Evolutionary conservation across 2,329 filamentous ascomycete genomes (phyloP).

Genomic region (Bipolaris cookei): DNA sequence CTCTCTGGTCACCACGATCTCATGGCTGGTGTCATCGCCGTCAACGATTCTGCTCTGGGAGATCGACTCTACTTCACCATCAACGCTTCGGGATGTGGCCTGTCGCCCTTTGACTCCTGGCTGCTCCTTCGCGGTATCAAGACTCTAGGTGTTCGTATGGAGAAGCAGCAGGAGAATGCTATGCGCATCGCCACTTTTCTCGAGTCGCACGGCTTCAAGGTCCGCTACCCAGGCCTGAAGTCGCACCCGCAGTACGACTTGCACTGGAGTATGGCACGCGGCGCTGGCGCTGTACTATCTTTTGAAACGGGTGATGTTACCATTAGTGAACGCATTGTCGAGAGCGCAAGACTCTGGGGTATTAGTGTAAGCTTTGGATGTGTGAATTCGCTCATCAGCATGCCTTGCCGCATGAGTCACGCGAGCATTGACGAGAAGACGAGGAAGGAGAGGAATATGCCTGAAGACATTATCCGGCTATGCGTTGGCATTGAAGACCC

Average conservation of each 20-base stretch:
- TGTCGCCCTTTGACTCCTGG: slow-evolving; percentile 95
- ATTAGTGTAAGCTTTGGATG: slow-evolving; percentile 98
- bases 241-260: slow-evolving; percentile 96
- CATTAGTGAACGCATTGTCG: slow-evolving; percentile 90
- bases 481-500: slow-evolving; percentile 97
- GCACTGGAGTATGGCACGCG: slow-evolving; percentile 93
- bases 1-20: slow-evolving; percentile 97
- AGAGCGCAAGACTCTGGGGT: slow-evolving; percentile 87
- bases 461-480: slow-evolving; percentile 92
- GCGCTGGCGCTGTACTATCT: slow-evolving; percentile 89
- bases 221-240: slow-evolving; percentile 91
- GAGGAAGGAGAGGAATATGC: slow-evolving; percentile 72
- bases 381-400: slow-evolving; percentile 97
- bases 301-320: slow-evolving; percentile 91
- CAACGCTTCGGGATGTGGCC: slow-evolving; percentile 92
- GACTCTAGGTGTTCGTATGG: slow-evolving; percentile 96
- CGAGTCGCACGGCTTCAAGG: slow-evolving; percentile 87
- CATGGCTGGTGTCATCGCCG: slow-evolving; percentile 95
- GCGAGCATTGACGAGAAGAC: slow-evolving; percentile 98
- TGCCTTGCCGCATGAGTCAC: slow-evolving; percentile 99
- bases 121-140: slow-evolving; percentile 94
- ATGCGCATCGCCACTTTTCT: slow-evolving; percentile 91
- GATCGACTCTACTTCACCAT: slow-evolving; percentile 97
- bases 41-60: slow-evolving; percentile 80
- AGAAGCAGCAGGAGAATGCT: slow-evolving; percentile 94